Base-by-base conservation (phyloP, 306 rosid species). In the Casuarina cunninghamiana region DNA sequence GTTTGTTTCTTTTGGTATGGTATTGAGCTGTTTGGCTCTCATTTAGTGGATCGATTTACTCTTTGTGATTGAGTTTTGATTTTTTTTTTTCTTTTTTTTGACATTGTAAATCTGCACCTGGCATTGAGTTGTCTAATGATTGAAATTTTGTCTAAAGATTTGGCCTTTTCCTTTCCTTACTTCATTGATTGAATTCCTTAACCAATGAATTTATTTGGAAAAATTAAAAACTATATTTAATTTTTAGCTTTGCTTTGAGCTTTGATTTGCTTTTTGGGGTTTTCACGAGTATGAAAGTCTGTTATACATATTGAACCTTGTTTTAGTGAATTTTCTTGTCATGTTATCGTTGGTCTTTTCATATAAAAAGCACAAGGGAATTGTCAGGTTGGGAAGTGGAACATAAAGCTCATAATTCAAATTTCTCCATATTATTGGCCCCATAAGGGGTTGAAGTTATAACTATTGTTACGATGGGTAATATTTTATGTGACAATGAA, bases 61-160 rank as follows among this genome's bases (percentile, higher is more conserved):
- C 32, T 26, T 26, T 26, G 32, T 26, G 32, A 26, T 26, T 26
- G 32, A 26, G 32, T 26, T 80, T 48, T 73, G 12, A 48, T 38
- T 65, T 67, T 26, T 26, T 26, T 26, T 38, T 65, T 67, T 26
- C 0, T 26, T 26, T 26, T 26, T 63, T 37, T 50, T 26, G 15
- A 42, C 53, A 63, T 45, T 60, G 73, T 82, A 57, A 63, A 81
- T 58, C 50, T 69, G 3, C 32, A 26, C 32, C 32, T 26, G 32
- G 32, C 32, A 70, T 74, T 26, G 32, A 26, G 32, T 26, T 79
- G 77, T 81, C 77, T 68, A 88, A 69, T 80, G 50, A 82, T 77
- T 87, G 66, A 39, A 2, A 66, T 75, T 43, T 53, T 75, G 53
- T 71, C 74, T 15, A 67, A 53, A 53, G 73, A 66, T 81, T 74